A percentile compares a stretch with the other conserved stretches of the same genome.
Conservation (phyloP, 108 stramenopile genomes). For the Stephanodiscus triporus region DNA sequence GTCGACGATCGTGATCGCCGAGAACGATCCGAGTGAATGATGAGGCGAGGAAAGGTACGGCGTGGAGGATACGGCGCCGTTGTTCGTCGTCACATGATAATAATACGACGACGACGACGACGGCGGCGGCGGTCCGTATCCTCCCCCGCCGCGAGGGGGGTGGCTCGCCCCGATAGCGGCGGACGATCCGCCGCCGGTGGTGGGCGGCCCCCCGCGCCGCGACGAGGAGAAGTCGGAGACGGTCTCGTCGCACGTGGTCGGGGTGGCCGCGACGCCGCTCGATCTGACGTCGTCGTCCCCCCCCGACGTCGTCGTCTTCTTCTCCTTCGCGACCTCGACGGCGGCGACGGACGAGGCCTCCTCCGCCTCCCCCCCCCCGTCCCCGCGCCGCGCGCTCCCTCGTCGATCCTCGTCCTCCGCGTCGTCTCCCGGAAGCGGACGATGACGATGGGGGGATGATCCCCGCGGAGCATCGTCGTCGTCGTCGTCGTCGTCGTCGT, state of each 20-base stretch:
- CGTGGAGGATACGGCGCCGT: background rate
- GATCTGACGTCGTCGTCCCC: background rate
- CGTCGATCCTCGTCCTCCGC: background rate
- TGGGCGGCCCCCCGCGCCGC: background rate
- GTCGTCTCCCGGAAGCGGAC: too few species aligned
- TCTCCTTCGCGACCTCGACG: too few species aligned
- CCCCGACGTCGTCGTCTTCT: background rate
- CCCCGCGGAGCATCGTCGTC: too few species aligned
- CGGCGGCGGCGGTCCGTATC: background rate
- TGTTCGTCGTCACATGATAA: background rate
- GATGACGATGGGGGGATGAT: too few species aligned
- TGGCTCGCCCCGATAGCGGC: too few species aligned
- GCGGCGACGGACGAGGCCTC: too few species aligned
- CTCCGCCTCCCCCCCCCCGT: background rate
- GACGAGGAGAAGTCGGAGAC: slow-evolving; percentile 5
- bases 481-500: too few species aligned
- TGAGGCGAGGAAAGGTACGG: background rate
- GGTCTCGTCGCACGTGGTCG: slow-evolving; percentile 4
- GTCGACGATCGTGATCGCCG: slow-evolving; percentile 12
- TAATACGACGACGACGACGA: background rate
- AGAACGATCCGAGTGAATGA: slow-evolving; percentile 8
- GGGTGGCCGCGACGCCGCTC: background rate
- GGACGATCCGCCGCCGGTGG: background rate
- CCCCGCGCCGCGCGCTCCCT: background rate
- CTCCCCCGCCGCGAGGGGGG: background rate